Base-by-base conservation (phyloP, 1,284 basidiomycete species). In the Irpex sp. region DNA sequence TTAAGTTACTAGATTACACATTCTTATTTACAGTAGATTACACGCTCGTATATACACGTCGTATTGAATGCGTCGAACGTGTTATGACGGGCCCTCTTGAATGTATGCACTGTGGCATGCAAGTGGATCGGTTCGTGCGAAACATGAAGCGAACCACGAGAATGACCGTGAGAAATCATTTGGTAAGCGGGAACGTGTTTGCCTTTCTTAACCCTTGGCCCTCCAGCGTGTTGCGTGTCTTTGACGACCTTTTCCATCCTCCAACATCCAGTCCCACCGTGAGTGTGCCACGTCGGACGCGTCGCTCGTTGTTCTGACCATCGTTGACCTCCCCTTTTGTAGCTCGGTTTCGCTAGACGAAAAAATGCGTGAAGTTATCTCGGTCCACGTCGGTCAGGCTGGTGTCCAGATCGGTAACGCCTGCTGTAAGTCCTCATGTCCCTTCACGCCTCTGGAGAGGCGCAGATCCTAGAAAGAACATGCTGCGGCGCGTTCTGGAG, bases 351-450 rank as follows among this genome's bases (percentile, higher is more conserved):
- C 61, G 66, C 66, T 73, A 65, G 66, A 70, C 63, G 70, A 69
- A 65, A 70, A 78, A 70, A 71, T 93, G 90, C 89, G 90, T 83
- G 90, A 93, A 91, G 93, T 96, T 79, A 94, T 96, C 81, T 95
- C 94, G 73, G 82, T 96, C 75, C 93, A 95, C 78, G 94, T 96
- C 77, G 94, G 94, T 72, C 94, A 96, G 82, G 94, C 94, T 74
- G 94, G 94, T 90, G 92, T 96, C 71, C 94, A 96, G 83, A 96
- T 97, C 73, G 94, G 95, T 77, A 97, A 97, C 75, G 94, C 94
- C 75, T 96, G 94, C 81, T 96, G 90, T 93, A 78, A 82, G 90
- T 88, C 51, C 33, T 17, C 55, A 55, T 46, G 53, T 60, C 66
- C 63, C 67, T 65, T 57, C 58, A 61, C 57, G 59, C 63, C 66